Conservation (phyloP, 2,329 filamentous ascomycete genomes). For the Aspergillus pseudoterreus region DNA sequence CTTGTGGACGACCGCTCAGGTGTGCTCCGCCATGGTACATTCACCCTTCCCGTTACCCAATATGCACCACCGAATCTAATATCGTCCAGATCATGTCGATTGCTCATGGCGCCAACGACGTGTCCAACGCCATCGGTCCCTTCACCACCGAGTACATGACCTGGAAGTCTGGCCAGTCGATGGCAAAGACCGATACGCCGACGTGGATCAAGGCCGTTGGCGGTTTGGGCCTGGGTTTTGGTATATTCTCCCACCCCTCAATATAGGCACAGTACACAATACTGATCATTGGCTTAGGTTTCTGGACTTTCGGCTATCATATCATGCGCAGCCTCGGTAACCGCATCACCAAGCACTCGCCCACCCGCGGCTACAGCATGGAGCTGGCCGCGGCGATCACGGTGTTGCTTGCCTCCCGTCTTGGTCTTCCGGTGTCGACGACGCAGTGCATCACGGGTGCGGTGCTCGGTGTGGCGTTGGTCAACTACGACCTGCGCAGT, state of each 20-base stretch:
- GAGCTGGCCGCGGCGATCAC: slow-evolving; percentile 42
- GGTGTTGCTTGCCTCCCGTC: slow-evolving; percentile 31
- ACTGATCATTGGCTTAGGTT: slow-evolving; percentile 22
- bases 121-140: slow-evolving; percentile 42
- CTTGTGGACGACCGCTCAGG: background rate
- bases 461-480: slow-evolving; percentile 33
- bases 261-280: background rate
- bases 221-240: background rate
- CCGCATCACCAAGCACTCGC: slow-evolving; percentile 39
- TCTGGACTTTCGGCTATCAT: slow-evolving; percentile 41
- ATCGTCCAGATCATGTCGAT: slow-evolving; percentile 44
- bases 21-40: background rate
- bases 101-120: slow-evolving; percentile 45
- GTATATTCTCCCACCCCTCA: background rate
- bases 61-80: background rate
- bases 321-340: slow-evolving; percentile 41
- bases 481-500: slow-evolving; percentile 36
- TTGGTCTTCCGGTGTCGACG: slow-evolving; percentile 35
- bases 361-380: slow-evolving; percentile 27
- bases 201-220: slow-evolving; percentile 25
- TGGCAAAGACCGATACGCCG: slow-evolving; percentile 30
- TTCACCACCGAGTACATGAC: slow-evolving; percentile 38
- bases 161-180: slow-evolving; percentile 29
- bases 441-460: slow-evolving; percentile 37
- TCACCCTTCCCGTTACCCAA: background rate